Percentiles rank a stretch among this genome's conserved stretches.
Conservation (phyloP, 1,284 basidiomycete species). For the Pseudozyma sp. region DNA sequence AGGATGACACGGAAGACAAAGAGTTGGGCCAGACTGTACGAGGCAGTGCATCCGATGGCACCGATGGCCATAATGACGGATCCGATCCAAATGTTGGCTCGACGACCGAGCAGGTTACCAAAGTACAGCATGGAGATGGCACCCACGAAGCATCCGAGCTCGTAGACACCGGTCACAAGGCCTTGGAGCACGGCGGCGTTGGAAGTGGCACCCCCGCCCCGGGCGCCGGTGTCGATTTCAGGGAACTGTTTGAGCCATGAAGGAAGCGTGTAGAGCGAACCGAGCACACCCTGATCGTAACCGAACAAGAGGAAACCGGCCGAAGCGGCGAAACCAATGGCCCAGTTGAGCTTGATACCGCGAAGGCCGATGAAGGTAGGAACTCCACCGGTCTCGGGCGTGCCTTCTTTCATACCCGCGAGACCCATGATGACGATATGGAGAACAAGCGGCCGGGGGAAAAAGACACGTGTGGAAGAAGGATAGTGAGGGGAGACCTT, state of each 20-base stretch:
- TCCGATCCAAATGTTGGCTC: conserved; percentile 65
- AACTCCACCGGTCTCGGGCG: conserved; percentile 46
- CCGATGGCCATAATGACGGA: conserved; percentile 61
- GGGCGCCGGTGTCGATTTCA: conserved; percentile 59
- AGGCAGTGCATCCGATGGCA: conserved; percentile 55
- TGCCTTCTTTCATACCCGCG: conserved; percentile 32
- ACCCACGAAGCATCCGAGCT: conserved; percentile 64
- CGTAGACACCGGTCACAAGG: conserved; percentile 64
- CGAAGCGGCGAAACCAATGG: conserved; percentile 63
- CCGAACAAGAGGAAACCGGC: conserved; percentile 66
- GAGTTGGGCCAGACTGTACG: conserved; percentile 55
- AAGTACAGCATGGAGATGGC: conserved; percentile 63
- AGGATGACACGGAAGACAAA: conserved; percentile 64
- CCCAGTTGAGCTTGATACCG: conserved; percentile 54
- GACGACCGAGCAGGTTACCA: conserved; percentile 62
- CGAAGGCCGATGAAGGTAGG: conserved; percentile 55
- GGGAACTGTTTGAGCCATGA: conserved; percentile 59
- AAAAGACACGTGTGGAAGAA: not conserved
- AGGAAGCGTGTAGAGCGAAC: conserved; percentile 61
- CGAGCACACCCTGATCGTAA: conserved; percentile 67
- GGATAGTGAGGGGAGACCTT: not conserved
- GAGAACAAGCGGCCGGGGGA: not conserved
- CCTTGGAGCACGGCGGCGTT: conserved; percentile 56
- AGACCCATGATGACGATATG: conserved; percentile 30
- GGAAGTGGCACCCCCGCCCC: too few relatives aligned